phyloP scores from a whole-genome alignment of 1,284 basidiomycete genomes.

The Xanthoconium separans region DNA sequence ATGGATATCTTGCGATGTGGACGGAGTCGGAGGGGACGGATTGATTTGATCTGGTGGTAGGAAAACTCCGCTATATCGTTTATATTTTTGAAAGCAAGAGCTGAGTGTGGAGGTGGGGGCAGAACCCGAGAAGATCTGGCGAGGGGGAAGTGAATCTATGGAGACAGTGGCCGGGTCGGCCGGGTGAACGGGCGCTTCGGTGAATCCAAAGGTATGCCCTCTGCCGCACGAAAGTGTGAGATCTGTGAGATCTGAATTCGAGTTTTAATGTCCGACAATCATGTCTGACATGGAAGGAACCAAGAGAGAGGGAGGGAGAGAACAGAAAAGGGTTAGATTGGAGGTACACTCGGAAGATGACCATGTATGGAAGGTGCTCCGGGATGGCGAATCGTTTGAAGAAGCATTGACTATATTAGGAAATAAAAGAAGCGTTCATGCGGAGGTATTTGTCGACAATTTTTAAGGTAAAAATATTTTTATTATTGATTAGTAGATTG shows the following conservation, averaged over 20 bases:
- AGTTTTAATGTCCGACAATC: constrained; percentile 27
- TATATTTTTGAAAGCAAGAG: not conserved
- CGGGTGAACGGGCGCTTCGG: constrained; percentile 15
- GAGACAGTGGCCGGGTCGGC: constrained; percentile 10
- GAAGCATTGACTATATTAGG: constrained; percentile 23
- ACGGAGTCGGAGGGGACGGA: constrained; percentile 30
- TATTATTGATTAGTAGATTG: constrained; percentile 18
- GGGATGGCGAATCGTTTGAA: constrained; percentile 19
- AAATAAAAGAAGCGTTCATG: constrained; percentile 2
- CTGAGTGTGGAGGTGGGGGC: constrained; percentile 19
- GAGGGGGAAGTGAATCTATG: constrained; percentile 29
- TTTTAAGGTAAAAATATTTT: not conserved
- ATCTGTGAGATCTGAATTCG: constrained; percentile 16
- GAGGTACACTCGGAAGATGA: constrained; percentile 3
- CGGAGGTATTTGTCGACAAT: constrained; percentile 5
- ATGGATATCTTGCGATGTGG: constrained; percentile 35
- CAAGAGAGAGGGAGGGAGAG: constrained; percentile 17
- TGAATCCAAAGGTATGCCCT: constrained; percentile 23
- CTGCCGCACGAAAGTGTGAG: constrained; percentile 18
- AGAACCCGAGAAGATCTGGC: constrained; percentile 29
- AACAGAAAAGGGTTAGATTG: constrained; percentile 7
- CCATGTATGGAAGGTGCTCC: constrained; percentile 7
- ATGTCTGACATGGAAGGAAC: constrained; percentile 2
- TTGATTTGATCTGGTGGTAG: constrained; percentile 25
- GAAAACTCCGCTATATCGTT: constrained; percentile 21